phyloP scores from a whole-genome alignment of 257 asterid genomes.

The Solanum ossicruentum region DNA sequence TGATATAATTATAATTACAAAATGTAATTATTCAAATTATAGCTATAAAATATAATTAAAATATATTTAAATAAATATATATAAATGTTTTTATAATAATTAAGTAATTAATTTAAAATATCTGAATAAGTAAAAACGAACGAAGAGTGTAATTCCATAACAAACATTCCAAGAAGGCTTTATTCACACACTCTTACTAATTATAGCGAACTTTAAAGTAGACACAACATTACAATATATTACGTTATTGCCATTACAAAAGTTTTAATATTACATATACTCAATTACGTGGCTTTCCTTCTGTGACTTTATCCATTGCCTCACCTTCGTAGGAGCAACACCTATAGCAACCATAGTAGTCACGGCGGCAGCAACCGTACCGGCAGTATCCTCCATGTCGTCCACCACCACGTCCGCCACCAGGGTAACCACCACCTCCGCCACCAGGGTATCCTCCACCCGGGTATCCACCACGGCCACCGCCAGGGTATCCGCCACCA shows the following conservation, averaged over 20 bases:
- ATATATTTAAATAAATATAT: too few relatives aligned
- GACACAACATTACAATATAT: not conserved
- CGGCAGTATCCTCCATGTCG: not conserved
- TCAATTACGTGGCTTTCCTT: not conserved
- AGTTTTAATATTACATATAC: not conserved
- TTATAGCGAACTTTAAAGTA: not conserved
- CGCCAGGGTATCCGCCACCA: slow-evolving; percentile 3
- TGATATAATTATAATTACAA: too few relatives aligned
- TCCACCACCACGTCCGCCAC: not conserved
- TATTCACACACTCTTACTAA: not conserved
- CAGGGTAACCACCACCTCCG: not conserved
- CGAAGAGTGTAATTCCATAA: not conserved
- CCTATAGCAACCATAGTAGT: not conserved
- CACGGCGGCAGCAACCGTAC: not conserved
- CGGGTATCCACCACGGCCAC: not conserved
- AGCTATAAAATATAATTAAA: too few relatives aligned
- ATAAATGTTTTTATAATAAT: too few relatives aligned
- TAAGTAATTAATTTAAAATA: too few relatives aligned
- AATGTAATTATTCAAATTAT: too few relatives aligned
- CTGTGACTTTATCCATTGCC: not conserved
- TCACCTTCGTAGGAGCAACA: not conserved
- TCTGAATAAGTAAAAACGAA: too few relatives aligned
- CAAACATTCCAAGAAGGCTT: not conserved
- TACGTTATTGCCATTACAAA: not conserved
- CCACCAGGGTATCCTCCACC: not conserved